A percentile compares a stretch with the other conserved stretches of the same genome.
Conservation (phyloP, 176 grass and related monocot species). For the Zea mays region Zm-B73-REFERENCE-NAM-5.0 NC_050100.1:140915501-140916000, state of each 20-base stretch:
- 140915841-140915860: not conserved
- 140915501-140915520: too few species aligned
- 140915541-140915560: too few species aligned
- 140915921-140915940: not conserved
- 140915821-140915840: not conserved
- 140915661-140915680: slow-evolving; percentile 1
- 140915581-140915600: too few species aligned
- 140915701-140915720: not conserved
- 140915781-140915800: not conserved
- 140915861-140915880: not conserved
- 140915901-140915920: not conserved
- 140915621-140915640: not conserved
- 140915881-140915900: slow-evolving; percentile 16
- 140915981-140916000: not conserved
- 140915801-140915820: not conserved
- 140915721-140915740: too few species aligned
- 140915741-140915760: not conserved
- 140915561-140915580: too few species aligned
- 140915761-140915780: slow-evolving; percentile 7
- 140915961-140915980: not conserved
- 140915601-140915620: too few species aligned
- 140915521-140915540: too few species aligned
- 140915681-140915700: not conserved
- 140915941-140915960: slow-evolving; percentile 8
- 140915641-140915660: not conserved